These are phyloP conservation scores for Fusarium equiseti DNA, from an alignment of 2,329 filamentous ascomycete genomes.

Conservation along the genomic window DNA sequence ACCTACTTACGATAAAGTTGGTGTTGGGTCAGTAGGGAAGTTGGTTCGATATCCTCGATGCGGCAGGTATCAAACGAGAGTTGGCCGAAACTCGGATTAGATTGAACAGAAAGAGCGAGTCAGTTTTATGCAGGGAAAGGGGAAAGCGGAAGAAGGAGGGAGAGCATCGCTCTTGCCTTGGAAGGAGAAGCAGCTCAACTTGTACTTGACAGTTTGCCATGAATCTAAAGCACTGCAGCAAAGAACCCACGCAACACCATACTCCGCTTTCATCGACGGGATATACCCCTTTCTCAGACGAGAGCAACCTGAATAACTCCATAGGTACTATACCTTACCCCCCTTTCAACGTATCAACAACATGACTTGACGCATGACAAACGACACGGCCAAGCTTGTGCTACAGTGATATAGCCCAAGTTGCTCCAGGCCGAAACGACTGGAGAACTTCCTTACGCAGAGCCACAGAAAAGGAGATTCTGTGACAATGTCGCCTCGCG, in stretches of 20 bases:
- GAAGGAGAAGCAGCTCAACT: conserved; percentile 29
- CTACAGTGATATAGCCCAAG: conserved; percentile 31
- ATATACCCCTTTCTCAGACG: conserved; percentile 15
- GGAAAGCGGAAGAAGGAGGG: background rate
- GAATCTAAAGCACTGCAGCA: conserved; percentile 23
- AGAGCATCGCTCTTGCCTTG: background rate
- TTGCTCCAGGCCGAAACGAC: conserved; percentile 29
- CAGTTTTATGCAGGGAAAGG: background rate
- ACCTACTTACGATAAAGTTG: conserved; percentile 16
- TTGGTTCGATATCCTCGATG: background rate
- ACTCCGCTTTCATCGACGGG: conserved; percentile 2
- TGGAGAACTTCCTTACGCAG: conserved; percentile 32
- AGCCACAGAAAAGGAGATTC: conserved; percentile 26
- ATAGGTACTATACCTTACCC: conserved; percentile 4
- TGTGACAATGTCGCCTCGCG: conserved; percentile 25
- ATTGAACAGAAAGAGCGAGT: conserved; percentile 6
- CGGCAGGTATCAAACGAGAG: conserved; percentile 16
- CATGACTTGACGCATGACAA: conserved; percentile 38
- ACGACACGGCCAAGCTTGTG: conserved; percentile 38
- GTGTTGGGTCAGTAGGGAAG: background rate
- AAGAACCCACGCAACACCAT: conserved; percentile 23
- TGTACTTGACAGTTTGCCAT: conserved; percentile 30
- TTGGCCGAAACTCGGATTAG: background rate
- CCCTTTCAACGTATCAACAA: background rate
- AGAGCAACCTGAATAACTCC: conserved; percentile 17